Base-by-base conservation (phyloP, 2,329 filamentous ascomycete genomes). In the Monosporascus sp. region DNA sequence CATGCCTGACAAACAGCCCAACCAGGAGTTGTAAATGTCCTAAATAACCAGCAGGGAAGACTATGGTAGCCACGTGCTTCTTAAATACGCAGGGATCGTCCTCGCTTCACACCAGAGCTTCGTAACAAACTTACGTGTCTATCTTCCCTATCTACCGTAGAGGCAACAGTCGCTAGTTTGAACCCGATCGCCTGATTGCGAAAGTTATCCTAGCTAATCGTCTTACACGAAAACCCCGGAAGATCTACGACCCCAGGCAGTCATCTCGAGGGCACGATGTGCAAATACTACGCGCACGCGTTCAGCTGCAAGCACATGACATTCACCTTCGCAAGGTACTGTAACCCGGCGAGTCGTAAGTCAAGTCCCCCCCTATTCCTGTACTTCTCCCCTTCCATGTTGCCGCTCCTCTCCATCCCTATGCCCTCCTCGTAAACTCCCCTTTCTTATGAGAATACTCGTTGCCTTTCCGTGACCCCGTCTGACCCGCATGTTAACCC, bases 221-320 rank as follows among this genome's bases (percentile, higher is more conserved):
- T 24, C n/a, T 8, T 26, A 31, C 22, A n/a, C 8, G 43, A 46
- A 27, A 7, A 31, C 22, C 24, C 17, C 14, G 14, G 43, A 7
- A 17, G 24, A 31, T 26, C 14, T 17, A 26, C 14, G 9, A 26
- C 43, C 17, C 17, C 31, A 35, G 31, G 31, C 31, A 14, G 14
- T 27, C 24, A 46, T 9, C 20, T n/a, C 7, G n/a, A 19, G 19
- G 7, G 22, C 22, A 61, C 35, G 14, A 72, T 72, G 70, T 72
- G 70, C 56, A 64, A 68, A 49, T 72, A 72, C 62, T 72, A 72
- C 63, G 70, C 69, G 55, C 68, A 71, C 58, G 60, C 60, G 38
- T 70, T 69, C 60, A 55, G 58, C 48, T 72, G 70, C 66, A 68
- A 67, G 52, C 69, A 72, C 62, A 56, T 63, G 49, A 59, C 60